Evolutionary conservation across 2,329 filamentous ascomycete species (phyloP), one percentile per base, ranked within the genome.

Genomic region (Myriosclerotinia duriaeana): DNA sequence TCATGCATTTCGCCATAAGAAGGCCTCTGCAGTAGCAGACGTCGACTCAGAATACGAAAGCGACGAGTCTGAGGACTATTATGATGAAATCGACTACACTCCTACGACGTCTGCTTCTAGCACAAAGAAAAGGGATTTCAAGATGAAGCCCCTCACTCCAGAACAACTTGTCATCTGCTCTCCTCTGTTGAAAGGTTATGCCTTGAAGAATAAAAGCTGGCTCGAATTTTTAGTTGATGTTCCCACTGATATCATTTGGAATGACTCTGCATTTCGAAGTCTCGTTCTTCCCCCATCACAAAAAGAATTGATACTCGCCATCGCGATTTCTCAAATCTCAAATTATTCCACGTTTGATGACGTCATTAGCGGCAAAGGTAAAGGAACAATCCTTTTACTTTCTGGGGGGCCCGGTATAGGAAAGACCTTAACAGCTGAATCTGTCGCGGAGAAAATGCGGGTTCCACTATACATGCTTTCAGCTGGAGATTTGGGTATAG

Each of bases 301-400:
- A 64, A 85, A 85, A 73, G 80, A 84, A 50, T 77, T 85, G 12
- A 80, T 85, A 69, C 77, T 80, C 8, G 80, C 81, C 2, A 82
- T 85, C 63, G 82, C 81, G 1, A 78, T 82, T 73, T 79, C 78
- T 6, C 82, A 84, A 74, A 77, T 81, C 53, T 78, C 79, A 44
- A 74, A 78, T 17, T 65, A 72, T 30, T 75, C 74, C 36, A 73
- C 70, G 11, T 84, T 84, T 67, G 82, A 84, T 75, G 82, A 85
- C 68, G 77, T 84, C 66, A 83, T 85, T 72, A 78, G 78, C 12
- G 82, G 82, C 59, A 84, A 85, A 62, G 76, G 83, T 78, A 79
- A 79, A 69, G 82, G 81, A 20, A 80, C 83, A 68, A 82, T 84
- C 70, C 79, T 82, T 74, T 76, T 84, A 1, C 74, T 84, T 3